A percentile compares a stretch with the other conserved stretches of the same genome.
Conservation (phyloP, 2,329 filamentous ascomycete species). For the Curvularia verruculosa region DNA sequence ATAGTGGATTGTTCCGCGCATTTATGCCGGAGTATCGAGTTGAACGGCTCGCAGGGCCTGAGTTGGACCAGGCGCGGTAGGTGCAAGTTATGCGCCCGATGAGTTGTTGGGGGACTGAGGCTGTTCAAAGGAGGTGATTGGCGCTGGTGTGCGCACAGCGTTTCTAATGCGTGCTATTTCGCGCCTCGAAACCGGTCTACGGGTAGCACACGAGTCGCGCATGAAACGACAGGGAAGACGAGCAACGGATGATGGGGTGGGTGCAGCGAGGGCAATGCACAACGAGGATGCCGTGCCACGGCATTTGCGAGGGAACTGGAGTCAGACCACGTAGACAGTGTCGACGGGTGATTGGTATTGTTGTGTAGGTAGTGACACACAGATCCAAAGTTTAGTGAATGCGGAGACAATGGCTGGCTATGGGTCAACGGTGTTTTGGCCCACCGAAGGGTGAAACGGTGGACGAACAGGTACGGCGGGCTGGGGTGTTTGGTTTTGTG, state of each 20-base stretch:
- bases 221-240: conserved; percentile 6
- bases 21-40: conserved; percentile 4
- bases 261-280: neutral
- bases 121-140: conserved; percentile 3
- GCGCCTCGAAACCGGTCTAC: conserved; percentile 10
- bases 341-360: neutral
- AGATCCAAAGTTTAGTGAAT: neutral
- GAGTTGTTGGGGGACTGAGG: neutral
- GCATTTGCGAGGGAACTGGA: neutral
- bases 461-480: neutral
- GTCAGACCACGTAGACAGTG: neutral
- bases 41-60: neutral
- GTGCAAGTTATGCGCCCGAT: conserved; percentile 5
- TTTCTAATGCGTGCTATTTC: conserved; percentile 16
- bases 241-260: neutral
- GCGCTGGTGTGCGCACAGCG: conserved; percentile 1
- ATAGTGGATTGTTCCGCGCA: neutral
- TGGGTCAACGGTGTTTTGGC: neutral
- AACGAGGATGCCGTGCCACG: neutral
- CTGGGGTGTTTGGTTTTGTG: neutral
- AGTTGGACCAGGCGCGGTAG: neutral
- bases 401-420: neutral
- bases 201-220: conserved; percentile 14
- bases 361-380: too few relatives aligned
- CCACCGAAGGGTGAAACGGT: neutral